phyloP scores from a whole-genome alignment of 2,329 filamentous ascomycete genomes.

The Aspergillus ruber region DNA sequence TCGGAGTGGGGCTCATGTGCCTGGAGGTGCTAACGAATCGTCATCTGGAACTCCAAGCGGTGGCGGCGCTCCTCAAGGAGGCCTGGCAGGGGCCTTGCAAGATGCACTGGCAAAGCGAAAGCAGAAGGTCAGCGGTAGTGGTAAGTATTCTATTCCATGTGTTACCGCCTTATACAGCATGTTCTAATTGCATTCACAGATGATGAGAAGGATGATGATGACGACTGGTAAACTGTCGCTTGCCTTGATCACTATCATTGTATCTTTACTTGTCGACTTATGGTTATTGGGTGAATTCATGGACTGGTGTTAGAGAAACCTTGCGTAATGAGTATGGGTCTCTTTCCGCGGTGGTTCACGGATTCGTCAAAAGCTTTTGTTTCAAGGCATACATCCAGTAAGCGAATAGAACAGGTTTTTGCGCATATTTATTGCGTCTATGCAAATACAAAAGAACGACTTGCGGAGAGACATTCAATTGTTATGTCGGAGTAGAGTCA shows the following conservation, averaged over 20 bases:
- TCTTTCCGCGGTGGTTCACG: background rate
- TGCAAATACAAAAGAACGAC: too few relatives aligned
- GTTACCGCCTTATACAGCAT: background rate
- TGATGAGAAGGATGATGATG: constrained; percentile 42
- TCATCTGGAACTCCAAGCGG: constrained; percentile 50
- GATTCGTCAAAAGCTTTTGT: background rate
- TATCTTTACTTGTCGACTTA: background rate
- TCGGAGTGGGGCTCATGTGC: constrained; percentile 39
- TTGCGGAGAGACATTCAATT: too few relatives aligned
- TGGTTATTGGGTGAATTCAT: constrained; percentile 7
- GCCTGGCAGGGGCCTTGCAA: constrained; percentile 76
- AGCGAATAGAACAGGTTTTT: too few relatives aligned
- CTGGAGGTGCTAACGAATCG: constrained; percentile 52
- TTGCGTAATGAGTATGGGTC: background rate
- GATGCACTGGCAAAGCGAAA: constrained; percentile 75
- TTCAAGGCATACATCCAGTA: background rate
- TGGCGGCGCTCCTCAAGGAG: constrained; percentile 48
- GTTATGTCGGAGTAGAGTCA: too few relatives aligned
- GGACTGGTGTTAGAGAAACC: background rate
- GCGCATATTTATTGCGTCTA: too few relatives aligned
- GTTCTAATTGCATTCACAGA: constrained; percentile 30
- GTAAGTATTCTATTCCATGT: constrained; percentile 53
- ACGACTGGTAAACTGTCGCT: constrained; percentile 35
- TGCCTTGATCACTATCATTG: background rate
- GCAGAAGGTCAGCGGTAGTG: constrained; percentile 88